A percentile compares a stretch with the other conserved stretches of the same genome.
Conservation (phyloP, 805 yeast species). For the Candida silvicultrix region DNA sequence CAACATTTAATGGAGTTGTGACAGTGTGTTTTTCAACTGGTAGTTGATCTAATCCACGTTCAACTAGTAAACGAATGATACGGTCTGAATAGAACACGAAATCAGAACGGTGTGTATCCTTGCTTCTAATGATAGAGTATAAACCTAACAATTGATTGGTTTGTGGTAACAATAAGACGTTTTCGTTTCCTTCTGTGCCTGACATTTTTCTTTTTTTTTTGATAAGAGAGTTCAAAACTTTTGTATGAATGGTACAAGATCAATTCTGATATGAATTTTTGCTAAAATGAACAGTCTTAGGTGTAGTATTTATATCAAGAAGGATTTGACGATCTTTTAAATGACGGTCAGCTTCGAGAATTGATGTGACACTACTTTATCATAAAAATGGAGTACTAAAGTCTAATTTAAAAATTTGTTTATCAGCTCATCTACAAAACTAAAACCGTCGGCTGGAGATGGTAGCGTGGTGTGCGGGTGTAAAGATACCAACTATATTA, state of each 20-base stretch:
- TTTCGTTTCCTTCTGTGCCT: conserved; percentile 25
- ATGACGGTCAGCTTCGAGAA: too few species aligned
- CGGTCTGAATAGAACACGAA: conserved; percentile 94
- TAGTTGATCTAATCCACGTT: conserved; percentile 88
- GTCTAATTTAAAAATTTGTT: not conserved
- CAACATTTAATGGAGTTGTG: conserved; percentile 69
- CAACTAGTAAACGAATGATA: conserved; percentile 88
- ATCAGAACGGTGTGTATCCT: conserved; percentile 76
- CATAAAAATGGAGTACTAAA: too few species aligned
- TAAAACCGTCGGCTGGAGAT: not conserved
- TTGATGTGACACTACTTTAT: too few species aligned
- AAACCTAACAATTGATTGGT: conserved; percentile 86
- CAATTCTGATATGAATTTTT: too few species aligned
- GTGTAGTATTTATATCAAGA: too few species aligned
- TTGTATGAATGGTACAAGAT: too few species aligned
- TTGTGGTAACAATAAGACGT: conserved; percentile 72
- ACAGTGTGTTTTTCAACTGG: conserved; percentile 74
- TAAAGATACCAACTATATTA: not conserved
- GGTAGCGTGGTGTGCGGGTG: not conserved
- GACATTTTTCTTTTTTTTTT: too few species aligned
- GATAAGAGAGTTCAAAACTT: not conserved
- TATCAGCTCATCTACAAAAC: not conserved
- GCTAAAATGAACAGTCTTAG: too few species aligned
- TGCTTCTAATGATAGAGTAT: conserved; percentile 85
- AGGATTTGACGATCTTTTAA: too few species aligned